Evolutionary conservation across 2,329 filamentous ascomycete species (phyloP), one percentile per base, ranked within the genome.

Genomic region (Thielaviopsis populi): DNA sequence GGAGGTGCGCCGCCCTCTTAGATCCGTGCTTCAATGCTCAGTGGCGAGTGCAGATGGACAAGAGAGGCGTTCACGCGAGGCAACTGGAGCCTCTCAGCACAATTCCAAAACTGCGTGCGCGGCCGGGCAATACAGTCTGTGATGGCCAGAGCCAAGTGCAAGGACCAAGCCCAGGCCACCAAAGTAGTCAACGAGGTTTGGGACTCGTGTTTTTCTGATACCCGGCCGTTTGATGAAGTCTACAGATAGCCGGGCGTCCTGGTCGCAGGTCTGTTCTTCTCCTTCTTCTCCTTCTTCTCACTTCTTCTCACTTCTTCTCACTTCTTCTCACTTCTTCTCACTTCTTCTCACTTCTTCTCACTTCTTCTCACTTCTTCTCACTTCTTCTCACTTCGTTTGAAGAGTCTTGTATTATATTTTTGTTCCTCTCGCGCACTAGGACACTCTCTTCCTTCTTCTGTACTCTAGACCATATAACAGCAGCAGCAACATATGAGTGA

Each of bases 111-210:
- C 70, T 99, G 94, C 74, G 92, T 99, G 62, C 81, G 91, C 66
- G 78, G 83, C 71, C 80, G 94, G 69, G 94, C 94, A 11, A 84
- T 90, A 41, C 76, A 88, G 69, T 95, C 89, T 24, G 83, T 99
- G 69, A 82, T 84, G 77, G 85, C 83, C 41, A 80, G 94, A 67
- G 90, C 91, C 17, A 80, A 81, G 58, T 94, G 91, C 72, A 89
- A 88, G 73, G 88, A 95, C 74, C 86, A 95, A 70, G 84, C 85
- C 15, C 89, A 97, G 69, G 94, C 94, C 3, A 82, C 84, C 61
- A 89, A 88, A 75, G 85, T 95, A 30, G 90, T 99, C 65, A 94
- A 97, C 74, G 87, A 95, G 74, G 94, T 99, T n/a, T 99, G 92
- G 90, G 91, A 96, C 69, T 96, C 91, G 70, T 99, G 94, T 74